These are phyloP conservation scores for Colletotrichum sp. DNA, from an alignment of 2,329 filamentous ascomycete species.

Conservation along the genomic window DNA sequence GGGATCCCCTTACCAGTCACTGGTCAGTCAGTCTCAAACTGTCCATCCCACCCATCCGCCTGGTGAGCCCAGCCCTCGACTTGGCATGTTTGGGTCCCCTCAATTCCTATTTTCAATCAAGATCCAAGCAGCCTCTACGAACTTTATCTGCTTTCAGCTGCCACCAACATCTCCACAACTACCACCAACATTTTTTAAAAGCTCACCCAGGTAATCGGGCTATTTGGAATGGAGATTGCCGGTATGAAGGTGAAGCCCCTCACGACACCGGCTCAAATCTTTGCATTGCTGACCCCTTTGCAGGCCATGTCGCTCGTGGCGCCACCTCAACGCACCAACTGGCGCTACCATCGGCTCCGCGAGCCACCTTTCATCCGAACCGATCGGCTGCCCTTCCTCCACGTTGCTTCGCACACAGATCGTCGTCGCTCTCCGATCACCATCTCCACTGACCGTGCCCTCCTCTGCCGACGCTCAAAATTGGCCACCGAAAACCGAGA, in stretches of 20 bases:
- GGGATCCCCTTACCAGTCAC: not conserved
- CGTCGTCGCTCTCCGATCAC: not conserved
- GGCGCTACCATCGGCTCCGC: not conserved
- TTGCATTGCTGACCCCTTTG: not conserved
- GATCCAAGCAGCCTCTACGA: not conserved
- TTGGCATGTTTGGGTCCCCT: not conserved
- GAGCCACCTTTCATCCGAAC: conserved; percentile 7
- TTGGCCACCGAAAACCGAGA: not conserved
- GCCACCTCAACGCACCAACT: not conserved
- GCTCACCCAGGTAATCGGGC: not conserved
- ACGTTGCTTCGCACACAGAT: not conserved
- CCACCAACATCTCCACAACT: not conserved
- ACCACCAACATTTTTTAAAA: not conserved
- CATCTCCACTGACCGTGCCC: not conserved
- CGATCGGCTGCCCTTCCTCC: not conserved
- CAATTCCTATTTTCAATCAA: not conserved
- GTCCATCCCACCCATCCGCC: not conserved
- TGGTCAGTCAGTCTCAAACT: not conserved
- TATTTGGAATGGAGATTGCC: not conserved
- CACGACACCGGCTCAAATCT: not conserved
- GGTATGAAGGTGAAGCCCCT: not conserved
- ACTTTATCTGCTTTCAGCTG: not conserved
- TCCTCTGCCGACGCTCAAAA: not conserved
- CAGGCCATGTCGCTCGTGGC: not conserved
- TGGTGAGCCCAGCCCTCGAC: not conserved